These are phyloP conservation scores for Leucosporidium yakuticum DNA, from an alignment of 768 basidiomycete species.

Conservation along the genomic window DNA sequence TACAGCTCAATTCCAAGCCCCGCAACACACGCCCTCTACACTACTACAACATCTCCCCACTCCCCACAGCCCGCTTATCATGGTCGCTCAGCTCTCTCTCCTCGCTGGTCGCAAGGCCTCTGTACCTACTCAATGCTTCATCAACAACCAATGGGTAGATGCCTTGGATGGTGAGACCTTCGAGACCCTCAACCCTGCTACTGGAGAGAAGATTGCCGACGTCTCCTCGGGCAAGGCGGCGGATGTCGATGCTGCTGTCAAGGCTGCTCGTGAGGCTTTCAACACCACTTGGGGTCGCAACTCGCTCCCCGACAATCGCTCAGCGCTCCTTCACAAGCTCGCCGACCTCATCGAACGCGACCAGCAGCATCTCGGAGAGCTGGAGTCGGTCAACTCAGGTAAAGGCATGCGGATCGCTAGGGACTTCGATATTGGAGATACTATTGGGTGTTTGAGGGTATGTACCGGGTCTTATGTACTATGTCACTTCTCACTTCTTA, in stretches of 20 bases:
- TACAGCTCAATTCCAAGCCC: too few relatives aligned
- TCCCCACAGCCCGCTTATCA: too few relatives aligned
- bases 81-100: neutral
- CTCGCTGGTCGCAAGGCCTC: slow-evolving; percentile 10
- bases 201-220: slow-evolving; percentile 64
- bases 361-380: slow-evolving; percentile 30
- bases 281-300: slow-evolving; percentile 46
- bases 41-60: too few relatives aligned
- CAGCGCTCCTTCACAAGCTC: slow-evolving; percentile 33
- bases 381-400: slow-evolving; percentile 43
- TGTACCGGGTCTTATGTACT: too few relatives aligned
- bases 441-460: slow-evolving; percentile 35
- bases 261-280: slow-evolving; percentile 45
- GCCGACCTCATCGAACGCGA: slow-evolving; percentile 39
- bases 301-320: slow-evolving; percentile 40
- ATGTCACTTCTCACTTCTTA: too few relatives aligned
- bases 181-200: slow-evolving; percentile 67
- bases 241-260: slow-evolving; percentile 40
- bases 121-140: slow-evolving; percentile 78
- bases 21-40: too few relatives aligned
- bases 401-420: slow-evolving; percentile 43
- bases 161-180: slow-evolving; percentile 13
- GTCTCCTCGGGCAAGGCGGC: slow-evolving; percentile 55
- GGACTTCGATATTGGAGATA: slow-evolving; percentile 40
- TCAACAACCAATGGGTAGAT: slow-evolving; percentile 72